These are phyloP conservation scores for Exophiala dermatitidis DNA, from an alignment of 2,329 filamentous ascomycete species.

Conservation along the genomic window DNA sequence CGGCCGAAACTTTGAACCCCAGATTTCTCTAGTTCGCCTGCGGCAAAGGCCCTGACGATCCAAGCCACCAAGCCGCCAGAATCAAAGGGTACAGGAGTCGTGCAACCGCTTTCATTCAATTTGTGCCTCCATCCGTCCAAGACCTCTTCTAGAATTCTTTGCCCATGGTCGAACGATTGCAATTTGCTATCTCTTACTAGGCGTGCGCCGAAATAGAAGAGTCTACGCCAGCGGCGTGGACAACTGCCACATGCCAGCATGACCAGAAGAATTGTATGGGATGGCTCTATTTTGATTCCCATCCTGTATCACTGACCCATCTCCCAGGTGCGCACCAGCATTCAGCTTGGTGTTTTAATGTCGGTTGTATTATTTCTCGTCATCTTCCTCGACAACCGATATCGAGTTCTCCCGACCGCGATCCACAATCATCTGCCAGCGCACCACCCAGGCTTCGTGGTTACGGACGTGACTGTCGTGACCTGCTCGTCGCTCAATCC, in stretches of 20 bases:
- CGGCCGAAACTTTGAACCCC: slow-evolving; percentile 10
- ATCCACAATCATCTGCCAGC: slow-evolving; percentile 82
- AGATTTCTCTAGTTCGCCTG: slow-evolving; percentile 1
- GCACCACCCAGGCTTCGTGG: slow-evolving; percentile 74
- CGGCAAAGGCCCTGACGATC: slow-evolving; percentile 1
- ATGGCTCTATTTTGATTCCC: background rate
- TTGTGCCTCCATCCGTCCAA: background rate
- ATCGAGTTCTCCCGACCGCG: slow-evolving; percentile 73
- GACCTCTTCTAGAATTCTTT: background rate
- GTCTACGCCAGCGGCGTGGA: slow-evolving; percentile 3
- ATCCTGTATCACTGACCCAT: slow-evolving; percentile 7
- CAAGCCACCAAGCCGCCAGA: background rate
- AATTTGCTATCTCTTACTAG: background rate
- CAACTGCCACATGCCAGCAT: slow-evolving; percentile 20
- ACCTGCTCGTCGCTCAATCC: slow-evolving; percentile 68
- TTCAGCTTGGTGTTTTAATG: slow-evolving; percentile 64
- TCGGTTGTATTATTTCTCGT: slow-evolving; percentile 62
- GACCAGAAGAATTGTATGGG: slow-evolving; percentile 24
- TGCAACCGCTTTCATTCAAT: background rate
- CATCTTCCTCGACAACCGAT: slow-evolving; percentile 80
- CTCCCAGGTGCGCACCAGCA: slow-evolving; percentile 54
- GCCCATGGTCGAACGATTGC: background rate
- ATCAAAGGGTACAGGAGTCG: background rate
- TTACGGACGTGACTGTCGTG: slow-evolving; percentile 75
- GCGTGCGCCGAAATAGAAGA: background rate